Conservation (phyloP, 305 asterid species). For the Fraxinus ornus region DNA sequence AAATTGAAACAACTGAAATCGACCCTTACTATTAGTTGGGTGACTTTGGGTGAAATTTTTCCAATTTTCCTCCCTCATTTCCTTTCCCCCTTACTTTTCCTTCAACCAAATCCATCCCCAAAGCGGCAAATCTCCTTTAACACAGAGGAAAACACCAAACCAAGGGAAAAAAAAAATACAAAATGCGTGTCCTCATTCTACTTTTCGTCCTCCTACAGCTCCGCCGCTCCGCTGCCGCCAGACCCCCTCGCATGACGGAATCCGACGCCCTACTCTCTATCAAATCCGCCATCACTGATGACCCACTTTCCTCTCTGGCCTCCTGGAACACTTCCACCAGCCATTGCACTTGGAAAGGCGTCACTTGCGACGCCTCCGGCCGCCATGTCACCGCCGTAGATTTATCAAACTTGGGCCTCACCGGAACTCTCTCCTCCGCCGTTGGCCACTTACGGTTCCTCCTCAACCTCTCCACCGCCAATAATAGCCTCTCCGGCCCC, state of each 20-base stretch:
- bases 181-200: slow-evolving; percentile 34
- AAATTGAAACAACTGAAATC: background rate
- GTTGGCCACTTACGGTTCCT: slow-evolving; percentile 40
- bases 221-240: slow-evolving; percentile 17
- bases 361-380: slow-evolving; percentile 41
- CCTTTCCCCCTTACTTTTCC: background rate
- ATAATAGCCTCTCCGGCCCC: slow-evolving; percentile 38
- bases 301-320: slow-evolving; percentile 25
- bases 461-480: slow-evolving; percentile 38
- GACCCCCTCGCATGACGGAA: slow-evolving; percentile 20
- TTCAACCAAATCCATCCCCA: background rate
- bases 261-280: slow-evolving; percentile 29
- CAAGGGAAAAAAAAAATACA: slow-evolving; percentile 1
- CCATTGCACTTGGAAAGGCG: slow-evolving; percentile 52
- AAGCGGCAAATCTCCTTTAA: background rate
- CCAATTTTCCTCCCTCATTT: background rate
- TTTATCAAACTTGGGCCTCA: slow-evolving; percentile 49
- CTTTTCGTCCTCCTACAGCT: slow-evolving; percentile 18
- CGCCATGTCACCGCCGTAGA: slow-evolving; percentile 43
- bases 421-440: slow-evolving; percentile 48
- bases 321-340: slow-evolving; percentile 48
- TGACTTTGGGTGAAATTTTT: background rate
- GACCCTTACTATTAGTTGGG: background rate
- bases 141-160: background rate
- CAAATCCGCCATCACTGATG: slow-evolving; percentile 31